These are phyloP conservation scores for Pichia sp. DNA, from an alignment of 1,139 yeast species.

Conservation along the genomic window DNA sequence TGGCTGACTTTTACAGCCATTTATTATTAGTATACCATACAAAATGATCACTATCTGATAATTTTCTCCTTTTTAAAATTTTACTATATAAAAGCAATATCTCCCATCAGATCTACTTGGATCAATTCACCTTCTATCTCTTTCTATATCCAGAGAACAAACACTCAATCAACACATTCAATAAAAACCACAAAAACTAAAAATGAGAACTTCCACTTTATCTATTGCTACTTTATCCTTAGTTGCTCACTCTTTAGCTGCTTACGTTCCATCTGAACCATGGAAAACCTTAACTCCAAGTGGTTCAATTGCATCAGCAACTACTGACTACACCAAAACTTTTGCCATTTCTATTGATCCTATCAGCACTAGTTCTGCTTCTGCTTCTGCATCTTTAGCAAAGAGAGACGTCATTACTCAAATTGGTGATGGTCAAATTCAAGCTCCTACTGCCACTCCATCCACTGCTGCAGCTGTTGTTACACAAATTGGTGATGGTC, in stretches of 20 bases:
- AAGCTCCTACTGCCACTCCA: constrained; percentile 31
- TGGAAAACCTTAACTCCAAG: constrained; percentile 67
- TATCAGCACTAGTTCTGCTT: constrained; percentile 28
- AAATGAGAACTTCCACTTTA: constrained; percentile 14
- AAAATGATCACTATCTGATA: too few relatives aligned
- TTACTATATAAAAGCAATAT: too few relatives aligned
- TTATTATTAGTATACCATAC: too few relatives aligned
- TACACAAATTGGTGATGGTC: constrained; percentile 53
- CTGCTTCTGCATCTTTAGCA: constrained; percentile 18
- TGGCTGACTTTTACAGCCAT: too few relatives aligned
- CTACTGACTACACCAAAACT: constrained; percentile 49
- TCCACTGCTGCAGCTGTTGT: constrained; percentile 27
- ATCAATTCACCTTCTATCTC: too few relatives aligned
- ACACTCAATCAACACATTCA: too few relatives aligned
- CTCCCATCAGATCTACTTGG: too few relatives aligned
- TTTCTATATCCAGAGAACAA: too few relatives aligned
- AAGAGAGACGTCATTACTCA: constrained; percentile 30
- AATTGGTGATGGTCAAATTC: constrained; percentile 52
- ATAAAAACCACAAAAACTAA: too few relatives aligned
- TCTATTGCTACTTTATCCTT: constrained; percentile 21
- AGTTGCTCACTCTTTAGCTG: constrained; percentile 47
- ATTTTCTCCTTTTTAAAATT: too few relatives aligned
- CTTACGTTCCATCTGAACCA: constrained; percentile 63
- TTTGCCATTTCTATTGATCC: constrained; percentile 71
- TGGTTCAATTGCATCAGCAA: constrained; percentile 47